Evolutionary conservation across 1,284 basidiomycete species (phyloP), one percentile per base, ranked within the genome.

Genomic region (Ustilago lituana): DNA sequence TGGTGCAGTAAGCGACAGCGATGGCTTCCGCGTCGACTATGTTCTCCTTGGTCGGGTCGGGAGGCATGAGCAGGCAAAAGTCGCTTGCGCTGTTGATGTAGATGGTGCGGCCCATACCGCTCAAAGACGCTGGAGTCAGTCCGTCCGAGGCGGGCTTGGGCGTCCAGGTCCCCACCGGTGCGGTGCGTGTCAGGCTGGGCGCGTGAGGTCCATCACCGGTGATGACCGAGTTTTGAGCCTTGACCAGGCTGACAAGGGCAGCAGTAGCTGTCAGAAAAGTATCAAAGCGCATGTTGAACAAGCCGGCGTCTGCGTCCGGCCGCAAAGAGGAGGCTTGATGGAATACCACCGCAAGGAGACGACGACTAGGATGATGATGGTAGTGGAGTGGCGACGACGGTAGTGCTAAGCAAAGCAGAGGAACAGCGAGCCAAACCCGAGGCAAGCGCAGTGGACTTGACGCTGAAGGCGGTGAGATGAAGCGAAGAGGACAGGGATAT

Each of bases 31-130:
- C 78, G 17, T 78, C 77, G 2, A 80, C 77, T 22, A 80, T 33
- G 45, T 79, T 77, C 52, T 79, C 31, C 32, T 41, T 73, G 41
- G 57, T 64, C 48, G 78, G 75, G 32, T 80, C 65, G 12, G 77
- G 78, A 2, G 77, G 78, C 72, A 76, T 76, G 23, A 78, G 56
- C 24, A 78, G 46, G 53, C 77, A 79, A 29, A 77, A 77, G 53
- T 76, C 74, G 37, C 49, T 69, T 20, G 72, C 72, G 5, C 59
- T 66, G 55, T 73, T 70, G 55, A 73, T 73, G 51, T 66, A 62
- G 55, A 70, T 47, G 15, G 55, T 60, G 7, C 71, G 62, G 6
- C 65, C 60, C 49, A 53, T 53, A 19, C 71, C 71, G 14, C 22
- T 41, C 22, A 66, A 19, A 11, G 66, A 58, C 1, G 71, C 44